Base-by-base conservation (phyloP, 441 rosid species). In the Capsella rubella region DNA sequence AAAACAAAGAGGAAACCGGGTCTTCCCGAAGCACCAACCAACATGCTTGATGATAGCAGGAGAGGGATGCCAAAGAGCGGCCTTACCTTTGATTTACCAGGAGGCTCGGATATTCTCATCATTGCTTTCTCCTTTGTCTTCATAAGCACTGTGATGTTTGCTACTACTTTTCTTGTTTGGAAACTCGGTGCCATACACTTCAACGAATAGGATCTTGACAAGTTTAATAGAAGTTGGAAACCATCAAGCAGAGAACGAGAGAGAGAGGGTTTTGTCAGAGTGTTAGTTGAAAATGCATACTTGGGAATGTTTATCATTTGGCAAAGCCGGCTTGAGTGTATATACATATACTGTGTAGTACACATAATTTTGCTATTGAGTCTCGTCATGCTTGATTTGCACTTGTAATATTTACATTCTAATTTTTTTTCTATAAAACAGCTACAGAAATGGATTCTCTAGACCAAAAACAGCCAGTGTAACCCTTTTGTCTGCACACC, bases 101-200 rank as follows among this genome's bases (percentile, higher is more conserved):
- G 94, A 25, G 91, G 91, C 14, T 55, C 72, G 4, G 99, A 94
- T 78, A 87, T 94, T 56, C 84, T 94, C 8, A 10, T 88, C 50
- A 77, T 92, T 1, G 86, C 64, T 16, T 81, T 94, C 40, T 94
- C 97, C 3, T 85, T 94, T 77, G 92, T 91, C 57, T 80, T 90
- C 29, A 91, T 94, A 75, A 94, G 97, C 82, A 86, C 94, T 0
- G 84, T 92, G 8, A 94, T 92, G 99, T 87, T 93, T 57, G 85
- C 96, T 8, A 93, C 97, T 8, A 93, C 98, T 53, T 93, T 64
- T 72, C 8, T 89, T 25, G 97, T 93, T 53, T 94, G 98, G 97
- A 94, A 94, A 85, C 91, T 86, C 13, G 97, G 96, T 35, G 98
- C 90, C 1, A 94, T 91, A 81, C 97, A 94, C 82, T 94, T 91